Conservation (phyloP, 805 yeast genomes). For the Pichia insulana region DNA sequence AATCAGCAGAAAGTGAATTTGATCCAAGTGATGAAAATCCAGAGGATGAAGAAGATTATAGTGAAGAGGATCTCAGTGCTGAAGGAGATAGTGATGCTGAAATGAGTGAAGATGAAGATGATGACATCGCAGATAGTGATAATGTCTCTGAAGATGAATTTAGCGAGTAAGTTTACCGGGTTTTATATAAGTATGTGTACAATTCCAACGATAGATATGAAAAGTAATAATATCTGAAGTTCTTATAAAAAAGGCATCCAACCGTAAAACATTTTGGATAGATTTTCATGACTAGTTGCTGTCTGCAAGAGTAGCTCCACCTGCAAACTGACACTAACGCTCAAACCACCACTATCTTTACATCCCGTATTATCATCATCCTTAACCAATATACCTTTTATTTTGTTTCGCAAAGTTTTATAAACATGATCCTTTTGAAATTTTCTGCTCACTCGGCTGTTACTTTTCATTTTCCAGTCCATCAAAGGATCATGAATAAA, state of each 20-base stretch:
- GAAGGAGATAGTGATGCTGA: slow-evolving; percentile 18
- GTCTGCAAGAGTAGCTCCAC: slow-evolving; percentile 82
- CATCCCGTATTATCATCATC: slow-evolving; percentile 38
- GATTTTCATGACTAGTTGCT: slow-evolving; percentile 61
- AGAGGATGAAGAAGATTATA: slow-evolving; percentile 40
- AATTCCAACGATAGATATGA: not conserved
- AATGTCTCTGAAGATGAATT: slow-evolving; percentile 25
- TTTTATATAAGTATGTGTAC: slow-evolving; percentile 2
- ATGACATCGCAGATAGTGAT: slow-evolving; percentile 23
- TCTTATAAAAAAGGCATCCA: slow-evolving; percentile 66
- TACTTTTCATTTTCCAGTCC: slow-evolving; percentile 39
- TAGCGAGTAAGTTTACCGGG: slow-evolving; percentile 17
- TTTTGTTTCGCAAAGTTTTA: slow-evolving; percentile 63
- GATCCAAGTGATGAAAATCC: slow-evolving; percentile 58
- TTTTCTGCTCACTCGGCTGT: slow-evolving; percentile 2
- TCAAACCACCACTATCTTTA: slow-evolving; percentile 45
- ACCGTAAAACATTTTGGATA: slow-evolving; percentile 87
- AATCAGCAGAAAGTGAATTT: slow-evolving; percentile 56
- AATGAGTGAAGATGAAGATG: slow-evolving; percentile 19
- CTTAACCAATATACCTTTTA: slow-evolving; percentile 72
- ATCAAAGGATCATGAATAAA: slow-evolving; percentile 87
- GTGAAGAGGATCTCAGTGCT: slow-evolving; percentile 24
- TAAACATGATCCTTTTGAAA: slow-evolving; percentile 43
- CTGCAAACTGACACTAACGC: slow-evolving; percentile 87
- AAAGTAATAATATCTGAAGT: not conserved